Conservation (phyloP, 2,329 filamentous ascomycete genomes). For the Paecilomyces variotii region DNA sequence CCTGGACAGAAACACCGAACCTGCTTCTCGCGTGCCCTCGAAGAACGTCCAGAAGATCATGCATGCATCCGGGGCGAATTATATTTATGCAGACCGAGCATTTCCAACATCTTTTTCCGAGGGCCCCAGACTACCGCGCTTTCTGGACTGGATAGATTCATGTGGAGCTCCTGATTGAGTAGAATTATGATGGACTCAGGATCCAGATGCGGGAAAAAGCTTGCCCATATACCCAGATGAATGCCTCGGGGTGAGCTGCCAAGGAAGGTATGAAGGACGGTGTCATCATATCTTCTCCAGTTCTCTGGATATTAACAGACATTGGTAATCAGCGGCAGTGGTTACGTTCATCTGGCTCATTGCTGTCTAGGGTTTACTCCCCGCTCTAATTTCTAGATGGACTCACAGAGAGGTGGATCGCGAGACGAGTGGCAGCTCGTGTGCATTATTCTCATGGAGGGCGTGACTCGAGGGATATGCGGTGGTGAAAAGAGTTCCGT, state of each 20-base stretch:
- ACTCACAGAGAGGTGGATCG: constrained; percentile 8
- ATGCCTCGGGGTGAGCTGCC: constrained; percentile 3
- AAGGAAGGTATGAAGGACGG: constrained; percentile 8
- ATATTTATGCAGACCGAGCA: neutral
- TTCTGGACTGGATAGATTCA: constrained; percentile 5
- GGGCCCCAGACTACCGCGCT: neutral
- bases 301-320: neutral
- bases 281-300: constrained; percentile 8
- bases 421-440: constrained; percentile 4
- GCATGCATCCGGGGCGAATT: no score
- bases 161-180: constrained; percentile 8
- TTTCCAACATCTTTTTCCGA: neutral
- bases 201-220: constrained; percentile 1
- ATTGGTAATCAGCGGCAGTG: neutral
- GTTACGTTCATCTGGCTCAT: constrained; percentile 1
- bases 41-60: neutral
- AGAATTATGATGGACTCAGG: constrained; percentile 9
- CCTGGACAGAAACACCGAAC: neutral
- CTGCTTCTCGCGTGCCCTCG: neutral
- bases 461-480: constrained; percentile 7
- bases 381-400: constrained; percentile 8
- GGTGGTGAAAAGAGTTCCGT: constrained; percentile 6
- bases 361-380: constrained; percentile 3
- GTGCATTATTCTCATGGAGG: constrained; percentile 8
- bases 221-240: constrained; percentile 5